Base-by-base conservation (phyloP, 495 filamentous ascomycete species). In the Penicillium angulare region DNA sequence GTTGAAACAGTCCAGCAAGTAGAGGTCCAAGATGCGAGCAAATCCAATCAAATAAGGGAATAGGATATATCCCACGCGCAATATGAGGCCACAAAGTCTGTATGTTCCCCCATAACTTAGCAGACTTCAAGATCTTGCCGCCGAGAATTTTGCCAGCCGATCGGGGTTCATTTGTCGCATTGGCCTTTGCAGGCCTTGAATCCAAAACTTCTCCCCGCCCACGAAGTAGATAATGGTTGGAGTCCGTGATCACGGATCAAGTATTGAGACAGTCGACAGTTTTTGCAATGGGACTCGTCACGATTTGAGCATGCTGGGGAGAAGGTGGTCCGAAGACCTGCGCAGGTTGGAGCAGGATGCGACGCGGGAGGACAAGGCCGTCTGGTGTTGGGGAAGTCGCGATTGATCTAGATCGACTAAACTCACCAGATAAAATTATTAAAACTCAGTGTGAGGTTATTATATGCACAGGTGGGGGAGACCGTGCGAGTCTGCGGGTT, bases 391-490 rank as follows among this genome's bases (percentile, higher is more conserved):
- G 51, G 47, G 47, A 54, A 42, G 48, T 50, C 18, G 48, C 50
- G 50, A 51, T 50, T 57, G 53, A 26, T 36, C 47, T 26, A 49
- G 53, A 60, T 46, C 17, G 48, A 33, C 39, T 26, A n/a, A 8
- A 65, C 61, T 65, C 41, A 65, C 61, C 55, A 36, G 41, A 39
- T 36, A 39, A 39, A 33, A 45, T 47, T 32, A 38, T 52, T 23
- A 18, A 22, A n/a, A 26, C 3, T n/a, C n/a, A n/a, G n/a, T n/a
- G n/a, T n/a, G n/a, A 27, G n/a, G 7, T 26, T 5, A 13, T 8
- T 43, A 43, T 42, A 31, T 38, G 33, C 46, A 43, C 29, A 48
- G 43, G 43, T 61, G 36, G 45, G 41, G 39, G 34, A 12, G 39
- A 54, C 49, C 50, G 41, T 49, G 52, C 49, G 47, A 27, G 55